Conservation (phyloP, 2,329 filamentous ascomycete genomes). For the Xylariaceae sp. region DNA sequence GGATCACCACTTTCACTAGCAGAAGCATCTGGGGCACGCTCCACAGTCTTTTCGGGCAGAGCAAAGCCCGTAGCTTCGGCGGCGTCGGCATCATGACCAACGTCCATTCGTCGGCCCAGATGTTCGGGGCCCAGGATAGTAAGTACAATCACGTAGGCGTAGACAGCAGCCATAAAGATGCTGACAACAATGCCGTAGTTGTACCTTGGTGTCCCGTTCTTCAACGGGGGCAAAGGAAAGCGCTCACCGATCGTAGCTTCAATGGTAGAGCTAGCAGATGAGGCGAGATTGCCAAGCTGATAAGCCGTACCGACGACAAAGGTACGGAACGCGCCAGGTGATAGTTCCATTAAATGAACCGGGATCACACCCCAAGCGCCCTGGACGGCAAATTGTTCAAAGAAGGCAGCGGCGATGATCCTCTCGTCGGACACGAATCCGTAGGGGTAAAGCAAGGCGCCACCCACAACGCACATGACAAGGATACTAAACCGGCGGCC, state of each 20-base stretch:
- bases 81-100: constrained; percentile 54
- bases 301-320: constrained; percentile 77
- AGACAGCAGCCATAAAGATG: constrained; percentile 91
- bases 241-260: constrained; percentile 76
- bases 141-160: constrained; percentile 63
- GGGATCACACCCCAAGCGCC: constrained; percentile 80
- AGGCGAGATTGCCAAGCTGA: constrained; percentile 78
- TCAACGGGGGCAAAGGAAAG: constrained; percentile 70
- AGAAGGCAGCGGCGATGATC: constrained; percentile 82
- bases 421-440: constrained; percentile 67
- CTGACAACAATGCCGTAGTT: constrained; percentile 85
- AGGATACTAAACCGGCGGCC: constrained; percentile 74
- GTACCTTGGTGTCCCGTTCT: constrained; percentile 57
- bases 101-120: constrained; percentile 57
- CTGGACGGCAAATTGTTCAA: constrained; percentile 80
- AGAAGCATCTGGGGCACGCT: constrained; percentile 21
- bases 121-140: constrained; percentile 68
- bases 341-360: constrained; percentile 79
- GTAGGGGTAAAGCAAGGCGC: constrained; percentile 83
- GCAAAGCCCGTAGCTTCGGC: constrained; percentile 52
- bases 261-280: constrained; percentile 73
- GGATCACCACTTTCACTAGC: constrained; percentile 35
- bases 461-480: constrained; percentile 67
- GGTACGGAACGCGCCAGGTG: constrained; percentile 73
- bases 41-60: constrained; percentile 41